Percentiles rank a stretch among this genome's conserved stretches.
Evolutionary conservation across 2,329 filamentous ascomycete genomes (phyloP).

Genomic region (Ceratocystis albifundus): DNA sequence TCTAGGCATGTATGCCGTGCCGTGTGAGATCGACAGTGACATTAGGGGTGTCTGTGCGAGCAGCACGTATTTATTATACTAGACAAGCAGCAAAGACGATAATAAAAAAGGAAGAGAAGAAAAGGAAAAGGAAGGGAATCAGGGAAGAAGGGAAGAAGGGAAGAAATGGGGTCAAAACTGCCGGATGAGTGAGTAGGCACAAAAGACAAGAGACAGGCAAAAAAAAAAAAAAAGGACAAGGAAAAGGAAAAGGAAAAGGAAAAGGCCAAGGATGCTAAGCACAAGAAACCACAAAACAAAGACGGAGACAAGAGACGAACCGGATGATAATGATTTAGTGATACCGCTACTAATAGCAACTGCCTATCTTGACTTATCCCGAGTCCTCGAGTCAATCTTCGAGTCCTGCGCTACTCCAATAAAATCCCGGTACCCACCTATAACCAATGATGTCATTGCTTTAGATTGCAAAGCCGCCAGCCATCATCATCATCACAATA

Average conservation of each 20-base stretch:
- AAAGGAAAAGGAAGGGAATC: too few species aligned
- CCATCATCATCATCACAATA: neutral
- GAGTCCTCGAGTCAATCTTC: neutral
- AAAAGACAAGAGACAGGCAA: neutral
- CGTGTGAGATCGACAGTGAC: slow-evolving; percentile 9
- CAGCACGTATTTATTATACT: neutral
- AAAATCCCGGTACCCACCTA: neutral
- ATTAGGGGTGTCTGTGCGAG: slow-evolving; percentile 11
- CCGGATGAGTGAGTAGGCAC: too few species aligned
- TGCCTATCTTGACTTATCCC: neutral
- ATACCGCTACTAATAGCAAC: neutral
- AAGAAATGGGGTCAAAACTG: neutral
- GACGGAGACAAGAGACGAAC: neutral
- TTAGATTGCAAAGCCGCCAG: neutral
- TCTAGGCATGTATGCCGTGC: slow-evolving; percentile 2
- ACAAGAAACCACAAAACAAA: neutral
- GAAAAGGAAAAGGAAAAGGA: neutral
- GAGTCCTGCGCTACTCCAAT: neutral
- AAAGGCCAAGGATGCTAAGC: neutral
- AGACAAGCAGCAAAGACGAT: neutral
- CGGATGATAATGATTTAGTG: neutral
- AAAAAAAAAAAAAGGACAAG: neutral
- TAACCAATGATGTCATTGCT: neutral
- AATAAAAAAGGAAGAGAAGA: neutral
- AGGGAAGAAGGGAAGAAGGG: neutral